Evolutionary conservation across 805 yeast genomes (phyloP).

Genomic region (Candida endomychidarum): DNA sequence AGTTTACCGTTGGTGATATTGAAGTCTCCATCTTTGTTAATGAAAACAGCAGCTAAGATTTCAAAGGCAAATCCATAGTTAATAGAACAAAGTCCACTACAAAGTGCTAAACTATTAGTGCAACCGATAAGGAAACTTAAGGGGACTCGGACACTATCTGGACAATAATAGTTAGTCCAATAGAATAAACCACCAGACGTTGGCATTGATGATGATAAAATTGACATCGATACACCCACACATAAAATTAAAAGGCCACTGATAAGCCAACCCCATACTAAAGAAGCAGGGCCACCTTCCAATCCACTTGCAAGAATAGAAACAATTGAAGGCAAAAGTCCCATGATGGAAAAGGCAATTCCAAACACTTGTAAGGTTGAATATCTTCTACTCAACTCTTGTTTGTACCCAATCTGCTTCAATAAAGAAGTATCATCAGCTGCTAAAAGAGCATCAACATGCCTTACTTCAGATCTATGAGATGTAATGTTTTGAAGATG

Average conservation of each 20-base stretch:
- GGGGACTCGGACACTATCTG: slow-evolving; percentile 49
- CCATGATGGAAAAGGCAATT: slow-evolving; percentile 72
- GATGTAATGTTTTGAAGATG: slow-evolving; percentile 15
- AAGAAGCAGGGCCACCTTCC: slow-evolving; percentile 62
- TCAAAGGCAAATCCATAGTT: slow-evolving; percentile 67
- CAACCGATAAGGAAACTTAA: slow-evolving; percentile 65
- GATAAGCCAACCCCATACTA: slow-evolving; percentile 76
- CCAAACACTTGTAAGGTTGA: slow-evolving; percentile 66
- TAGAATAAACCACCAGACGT: slow-evolving; percentile 71
- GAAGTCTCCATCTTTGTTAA: slow-evolving; percentile 54
- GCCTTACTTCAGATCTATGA: slow-evolving; percentile 22
- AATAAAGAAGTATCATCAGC: slow-evolving; percentile 25
- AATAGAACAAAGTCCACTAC: slow-evolving; percentile 66
- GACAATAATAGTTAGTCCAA: slow-evolving; percentile 56
- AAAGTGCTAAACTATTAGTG: slow-evolving; percentile 64
- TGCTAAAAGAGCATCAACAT: slow-evolving; percentile 18
- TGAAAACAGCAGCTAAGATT: slow-evolving; percentile 56
- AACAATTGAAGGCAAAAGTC: slow-evolving; percentile 63
- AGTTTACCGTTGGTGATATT: slow-evolving; percentile 51
- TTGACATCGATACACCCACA: slow-evolving; percentile 63
- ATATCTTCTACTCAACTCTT: slow-evolving; percentile 62
- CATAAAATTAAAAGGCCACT: slow-evolving; percentile 54
- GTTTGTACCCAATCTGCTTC: slow-evolving; percentile 67
- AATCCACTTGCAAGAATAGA: slow-evolving; percentile 54
- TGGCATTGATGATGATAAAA: slow-evolving; percentile 67